Evolutionary conservation across 2,329 filamentous ascomycete species (phyloP).

Genomic region (Seiridium unicorne): DNA sequence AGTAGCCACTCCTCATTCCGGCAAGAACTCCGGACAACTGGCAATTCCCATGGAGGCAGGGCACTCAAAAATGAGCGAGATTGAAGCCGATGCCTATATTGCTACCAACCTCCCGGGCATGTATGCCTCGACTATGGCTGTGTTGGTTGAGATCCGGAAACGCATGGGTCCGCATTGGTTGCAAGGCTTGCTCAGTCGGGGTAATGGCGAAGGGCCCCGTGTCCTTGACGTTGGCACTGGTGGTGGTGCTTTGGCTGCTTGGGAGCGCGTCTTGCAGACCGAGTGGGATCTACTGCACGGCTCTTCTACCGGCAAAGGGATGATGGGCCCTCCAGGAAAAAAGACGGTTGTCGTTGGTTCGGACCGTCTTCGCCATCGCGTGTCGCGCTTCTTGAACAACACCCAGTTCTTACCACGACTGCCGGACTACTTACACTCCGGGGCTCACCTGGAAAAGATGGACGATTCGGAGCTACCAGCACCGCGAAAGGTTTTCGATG

Average conservation of each 20-base stretch:
- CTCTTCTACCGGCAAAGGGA: constrained; percentile 43
- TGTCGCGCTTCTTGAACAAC: constrained; percentile 76
- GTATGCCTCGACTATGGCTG: constrained; percentile 66
- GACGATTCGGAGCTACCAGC: constrained; percentile 55
- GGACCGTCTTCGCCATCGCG: constrained; percentile 69
- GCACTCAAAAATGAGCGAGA: constrained; percentile 67
- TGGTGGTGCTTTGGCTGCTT: constrained; percentile 72
- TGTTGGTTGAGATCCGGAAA: constrained; percentile 71
- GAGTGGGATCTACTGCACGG: constrained; percentile 72
- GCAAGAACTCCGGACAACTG: constrained; percentile 57
- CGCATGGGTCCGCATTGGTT: constrained; percentile 72
- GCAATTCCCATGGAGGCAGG: constrained; percentile 63
- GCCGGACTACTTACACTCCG: constrained; percentile 77
- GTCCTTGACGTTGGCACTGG: constrained; percentile 74
- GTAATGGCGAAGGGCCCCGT: constrained; percentile 55
- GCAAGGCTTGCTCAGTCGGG: constrained; percentile 57
- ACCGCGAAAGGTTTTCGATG: constrained; percentile 76
- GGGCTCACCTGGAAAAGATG: constrained; percentile 56
- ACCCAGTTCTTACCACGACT: constrained; percentile 89
- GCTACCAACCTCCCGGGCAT: constrained; percentile 67
- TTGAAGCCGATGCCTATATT: constrained; percentile 73
- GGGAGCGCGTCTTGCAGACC: constrained; percentile 73
- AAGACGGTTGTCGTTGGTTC: constrained; percentile 80
- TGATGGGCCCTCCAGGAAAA: constrained; percentile 59
- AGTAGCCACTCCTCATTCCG: constrained; percentile 62